A percentile compares a stretch with the other conserved stretches of the same genome.
Conservation (phyloP, 306 rosid species). For the Trichosanthes cucumerina region DNA sequence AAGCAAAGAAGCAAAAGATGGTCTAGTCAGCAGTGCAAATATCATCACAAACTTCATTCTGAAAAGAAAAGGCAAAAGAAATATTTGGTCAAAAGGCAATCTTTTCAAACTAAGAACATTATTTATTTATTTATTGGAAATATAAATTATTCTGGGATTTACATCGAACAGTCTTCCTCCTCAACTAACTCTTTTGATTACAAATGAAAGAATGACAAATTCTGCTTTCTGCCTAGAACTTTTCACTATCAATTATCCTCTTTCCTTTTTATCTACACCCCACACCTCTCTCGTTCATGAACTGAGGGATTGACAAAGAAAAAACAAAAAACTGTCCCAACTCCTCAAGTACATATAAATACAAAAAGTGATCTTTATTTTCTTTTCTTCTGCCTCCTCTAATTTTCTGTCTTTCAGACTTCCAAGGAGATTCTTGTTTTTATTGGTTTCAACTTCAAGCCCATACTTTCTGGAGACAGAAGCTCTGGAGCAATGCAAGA, state of each 20-base stretch:
- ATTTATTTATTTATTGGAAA: neutral
- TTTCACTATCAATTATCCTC: slow-evolving; percentile 16
- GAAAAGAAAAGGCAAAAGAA: neutral
- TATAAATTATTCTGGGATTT: slow-evolving; percentile 10
- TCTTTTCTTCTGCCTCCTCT: slow-evolving; percentile 7
- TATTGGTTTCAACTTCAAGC: slow-evolving; percentile 93
- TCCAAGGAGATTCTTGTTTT: slow-evolving; percentile 54
- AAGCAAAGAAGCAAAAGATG: neutral
- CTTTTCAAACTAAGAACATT: neutral
- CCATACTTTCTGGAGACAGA: slow-evolving; percentile 96
- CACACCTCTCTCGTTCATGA: slow-evolving; percentile 2
- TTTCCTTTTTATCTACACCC: slow-evolving; percentile 47
- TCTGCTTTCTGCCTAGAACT: slow-evolving; percentile 33
- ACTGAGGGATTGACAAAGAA: slow-evolving; percentile 8
- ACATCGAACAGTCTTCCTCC: slow-evolving; percentile 12
- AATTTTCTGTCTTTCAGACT: slow-evolving; percentile 7
- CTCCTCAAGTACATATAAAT: slow-evolving; percentile 12
- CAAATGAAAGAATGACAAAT: slow-evolving; percentile 66
- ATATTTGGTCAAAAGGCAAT: neutral
- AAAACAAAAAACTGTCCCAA: slow-evolving; percentile 19
- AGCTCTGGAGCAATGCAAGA: slow-evolving; percentile 90
- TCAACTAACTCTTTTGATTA: slow-evolving; percentile 30
- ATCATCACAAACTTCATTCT: neutral
- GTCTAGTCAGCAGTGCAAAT: neutral
- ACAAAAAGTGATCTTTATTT: slow-evolving; percentile 10